phyloP scores from a whole-genome alignment of 345 rosid genomes.

The Citrus glauca region DNA sequence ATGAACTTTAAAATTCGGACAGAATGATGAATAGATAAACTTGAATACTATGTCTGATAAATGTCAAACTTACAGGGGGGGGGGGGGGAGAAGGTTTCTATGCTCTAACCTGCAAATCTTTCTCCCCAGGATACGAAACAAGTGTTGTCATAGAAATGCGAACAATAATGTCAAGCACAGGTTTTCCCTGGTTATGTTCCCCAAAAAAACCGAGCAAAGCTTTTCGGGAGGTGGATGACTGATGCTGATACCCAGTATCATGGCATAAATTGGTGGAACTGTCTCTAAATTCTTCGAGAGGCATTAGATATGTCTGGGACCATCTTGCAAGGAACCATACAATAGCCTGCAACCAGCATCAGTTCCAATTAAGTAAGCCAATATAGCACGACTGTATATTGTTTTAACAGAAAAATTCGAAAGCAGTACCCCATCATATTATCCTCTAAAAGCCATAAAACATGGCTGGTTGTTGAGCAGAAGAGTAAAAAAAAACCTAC shows the following conservation, averaged over 20 bases:
- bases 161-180: conserved; percentile 76
- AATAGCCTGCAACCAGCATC: conserved; percentile 61
- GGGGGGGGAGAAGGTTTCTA: conserved; percentile 2
- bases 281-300: conserved; percentile 52
- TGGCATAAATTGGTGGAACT: conserved; percentile 40
- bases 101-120: conserved; percentile 75
- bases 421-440: neutral
- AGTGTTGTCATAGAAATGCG: conserved; percentile 70
- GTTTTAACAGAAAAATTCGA: neutral
- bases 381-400: neutral
- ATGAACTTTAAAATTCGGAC: neutral
- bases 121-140: conserved; percentile 91
- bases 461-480: neutral
- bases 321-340: conserved; percentile 98
- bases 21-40: neutral
- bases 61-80: neutral
- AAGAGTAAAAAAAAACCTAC: neutral
- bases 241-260: conserved; percentile 37
- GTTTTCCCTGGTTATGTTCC: conserved; percentile 74
- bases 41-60: neutral
- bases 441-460: neutral
- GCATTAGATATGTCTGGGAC: conserved; percentile 81
- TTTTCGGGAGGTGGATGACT: conserved; percentile 46
- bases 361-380: neutral
- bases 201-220: conserved; percentile 67